Percentiles rank a stretch among this genome's conserved stretches.
Evolutionary conservation across 1,139 yeast species (phyloP).

Genomic region (Yamadazyma songkhlaensis): DNA sequence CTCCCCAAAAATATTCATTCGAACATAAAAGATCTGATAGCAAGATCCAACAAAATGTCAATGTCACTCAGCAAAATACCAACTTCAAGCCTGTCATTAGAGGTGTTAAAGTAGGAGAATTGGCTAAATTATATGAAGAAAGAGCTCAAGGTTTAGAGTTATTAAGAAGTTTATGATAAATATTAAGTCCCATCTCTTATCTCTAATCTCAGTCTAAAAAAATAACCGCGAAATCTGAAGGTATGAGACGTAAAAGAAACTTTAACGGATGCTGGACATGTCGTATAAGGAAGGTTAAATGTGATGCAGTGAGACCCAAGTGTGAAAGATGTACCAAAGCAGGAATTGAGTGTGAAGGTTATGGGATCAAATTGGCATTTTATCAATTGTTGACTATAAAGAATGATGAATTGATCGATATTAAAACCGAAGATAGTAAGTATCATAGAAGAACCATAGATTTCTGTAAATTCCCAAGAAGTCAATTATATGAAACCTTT

Average conservation of each 20-base stretch:
- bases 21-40: slow-evolving; percentile 5
- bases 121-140: slow-evolving; percentile 56
- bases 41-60: neutral
- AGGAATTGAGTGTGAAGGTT: slow-evolving; percentile 39
- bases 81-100: slow-evolving; percentile 46
- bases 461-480: slow-evolving; percentile 31
- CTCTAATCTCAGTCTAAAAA: neutral
- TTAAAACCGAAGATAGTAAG: slow-evolving; percentile 21
- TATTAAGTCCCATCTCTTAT: neutral
- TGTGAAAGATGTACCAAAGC: slow-evolving; percentile 45
- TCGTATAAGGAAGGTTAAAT: slow-evolving; percentile 47
- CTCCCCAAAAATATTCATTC: slow-evolving; percentile 41
- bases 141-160: slow-evolving; percentile 52
- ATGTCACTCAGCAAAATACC: slow-evolving; percentile 4
- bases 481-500: slow-evolving; percentile 32
- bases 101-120: slow-evolving; percentile 53
- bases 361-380: slow-evolving; percentile 41
- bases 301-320: slow-evolving; percentile 42
- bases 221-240: neutral
- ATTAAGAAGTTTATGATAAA: slow-evolving; percentile 31
- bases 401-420: slow-evolving; percentile 20
- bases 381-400: slow-evolving; percentile 29
- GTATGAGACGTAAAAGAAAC: slow-evolving; percentile 23
- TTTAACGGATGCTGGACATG: slow-evolving; percentile 58
- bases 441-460: slow-evolving; percentile 39